Conservation (phyloP, 2,329 filamentous ascomycete species). For the Rhynchosporium graminicola region DNA sequence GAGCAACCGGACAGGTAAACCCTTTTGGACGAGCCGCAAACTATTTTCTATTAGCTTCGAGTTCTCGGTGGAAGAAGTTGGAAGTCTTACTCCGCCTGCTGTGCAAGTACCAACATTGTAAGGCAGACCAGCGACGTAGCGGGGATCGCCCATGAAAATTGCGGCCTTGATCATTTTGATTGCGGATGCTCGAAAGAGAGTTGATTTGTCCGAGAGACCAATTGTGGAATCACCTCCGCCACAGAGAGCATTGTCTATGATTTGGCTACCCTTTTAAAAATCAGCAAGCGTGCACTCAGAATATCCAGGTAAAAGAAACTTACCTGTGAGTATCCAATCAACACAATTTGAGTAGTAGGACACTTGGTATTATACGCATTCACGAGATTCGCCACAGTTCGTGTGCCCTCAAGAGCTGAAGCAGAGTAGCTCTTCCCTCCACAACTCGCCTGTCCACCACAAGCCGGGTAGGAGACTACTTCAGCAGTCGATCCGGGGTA, state of each 20-base stretch:
- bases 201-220: conserved; percentile 49
- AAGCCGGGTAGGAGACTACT: conserved; percentile 61
- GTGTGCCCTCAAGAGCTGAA: conserved; percentile 58
- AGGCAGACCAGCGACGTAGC: conserved; percentile 54
- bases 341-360: conserved; percentile 57
- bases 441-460: conserved; percentile 59
- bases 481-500: conserved; percentile 55
- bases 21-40: conserved; percentile 57
- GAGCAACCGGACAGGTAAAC: conserved; percentile 53
- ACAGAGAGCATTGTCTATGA: conserved; percentile 63
- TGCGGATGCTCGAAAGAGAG: conserved; percentile 48
- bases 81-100: conserved; percentile 54
- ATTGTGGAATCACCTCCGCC: conserved; percentile 54
- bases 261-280: conserved; percentile 54
- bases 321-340: conserved; percentile 65
- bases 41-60: conserved; percentile 28
- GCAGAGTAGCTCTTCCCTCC: conserved; percentile 60
- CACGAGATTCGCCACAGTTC: conserved; percentile 59
- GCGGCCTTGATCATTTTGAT: conserved; percentile 60
- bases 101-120: conserved; percentile 64
- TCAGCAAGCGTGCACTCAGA: no score
- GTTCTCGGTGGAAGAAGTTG: conserved; percentile 23
- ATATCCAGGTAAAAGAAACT: conserved; percentile 15
- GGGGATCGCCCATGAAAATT: conserved; percentile 66
- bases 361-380: conserved; percentile 59